Conservation (phyloP, 2,329 filamentous ascomycete genomes). For the Sphaerulina vaccinii region DNA sequence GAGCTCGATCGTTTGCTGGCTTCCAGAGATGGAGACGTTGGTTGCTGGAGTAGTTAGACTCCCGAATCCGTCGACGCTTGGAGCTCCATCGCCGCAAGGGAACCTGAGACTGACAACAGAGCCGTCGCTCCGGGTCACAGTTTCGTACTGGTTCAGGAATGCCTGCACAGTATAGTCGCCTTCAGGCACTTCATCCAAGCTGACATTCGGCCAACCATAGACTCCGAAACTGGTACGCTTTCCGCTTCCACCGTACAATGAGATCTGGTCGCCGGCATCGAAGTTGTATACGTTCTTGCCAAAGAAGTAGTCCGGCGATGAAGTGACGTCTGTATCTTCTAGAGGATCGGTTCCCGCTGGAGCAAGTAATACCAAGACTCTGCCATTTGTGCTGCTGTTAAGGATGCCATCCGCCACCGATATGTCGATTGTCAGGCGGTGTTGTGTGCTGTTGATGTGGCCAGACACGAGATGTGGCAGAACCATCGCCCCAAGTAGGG, state of each 20-base stretch:
- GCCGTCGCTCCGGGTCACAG: constrained; percentile 39
- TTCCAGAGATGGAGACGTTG: constrained; percentile 33
- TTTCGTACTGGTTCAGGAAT: constrained; percentile 40
- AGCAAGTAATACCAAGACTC: constrained; percentile 37
- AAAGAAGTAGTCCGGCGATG: constrained; percentile 39
- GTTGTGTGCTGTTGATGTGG: background rate
- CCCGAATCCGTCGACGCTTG: constrained; percentile 35
- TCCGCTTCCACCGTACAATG: constrained; percentile 34
- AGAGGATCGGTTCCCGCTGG: constrained; percentile 39
- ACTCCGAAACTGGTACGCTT: constrained; percentile 32
- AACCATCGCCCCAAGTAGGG: too few relatives aligned
- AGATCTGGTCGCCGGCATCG: constrained; percentile 22
- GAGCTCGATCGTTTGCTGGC: constrained; percentile 35
- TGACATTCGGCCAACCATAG: constrained; percentile 39
- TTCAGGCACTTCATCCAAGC: constrained; percentile 33
- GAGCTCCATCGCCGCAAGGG: constrained; percentile 40
- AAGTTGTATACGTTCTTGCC: constrained; percentile 40
- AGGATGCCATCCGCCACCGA: constrained; percentile 35
- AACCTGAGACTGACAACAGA: constrained; percentile 39
- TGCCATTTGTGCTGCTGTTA: constrained; percentile 33
- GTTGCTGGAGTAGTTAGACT: constrained; percentile 32
- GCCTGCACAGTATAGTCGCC: constrained; percentile 39
- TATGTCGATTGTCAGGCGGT: constrained; percentile 26
- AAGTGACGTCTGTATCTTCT: constrained; percentile 39
- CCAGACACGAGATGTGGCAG: background rate